phyloP scores from a whole-genome alignment of 2,329 filamentous ascomycete genomes.

The Neophaeococcomyces mojaviensis region DNA sequence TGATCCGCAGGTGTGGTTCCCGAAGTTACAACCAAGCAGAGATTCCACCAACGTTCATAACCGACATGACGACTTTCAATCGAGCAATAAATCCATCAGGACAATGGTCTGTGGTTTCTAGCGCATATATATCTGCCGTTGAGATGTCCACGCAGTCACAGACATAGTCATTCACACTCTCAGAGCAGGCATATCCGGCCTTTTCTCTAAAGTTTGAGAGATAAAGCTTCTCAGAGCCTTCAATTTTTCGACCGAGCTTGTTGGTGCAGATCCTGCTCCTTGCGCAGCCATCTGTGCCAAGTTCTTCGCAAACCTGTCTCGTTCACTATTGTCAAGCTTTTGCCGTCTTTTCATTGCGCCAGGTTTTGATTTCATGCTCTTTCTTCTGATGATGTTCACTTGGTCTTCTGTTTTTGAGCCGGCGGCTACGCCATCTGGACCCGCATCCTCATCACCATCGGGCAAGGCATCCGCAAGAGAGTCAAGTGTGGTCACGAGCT shows the following conservation, averaged over 20 bases:
- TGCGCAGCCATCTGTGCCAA: constrained; percentile 61
- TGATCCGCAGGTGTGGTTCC: too few species aligned
- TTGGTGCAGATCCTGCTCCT: constrained; percentile 23
- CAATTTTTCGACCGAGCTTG: constrained; percentile 53
- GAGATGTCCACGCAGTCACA: too few species aligned
- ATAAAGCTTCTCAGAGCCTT: constrained; percentile 78
- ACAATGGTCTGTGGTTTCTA: too few species aligned
- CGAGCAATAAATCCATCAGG: too few species aligned
- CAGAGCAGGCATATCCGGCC: constrained; percentile 8
- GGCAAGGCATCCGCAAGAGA: constrained; percentile 75
- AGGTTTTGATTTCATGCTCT: constrained; percentile 64
- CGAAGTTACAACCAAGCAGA: too few species aligned
- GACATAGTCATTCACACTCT: not conserved
- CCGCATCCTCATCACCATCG: constrained; percentile 45
- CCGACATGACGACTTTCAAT: too few species aligned
- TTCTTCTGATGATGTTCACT: constrained; percentile 64
- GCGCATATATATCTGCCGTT: too few species aligned
- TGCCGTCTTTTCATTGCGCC: constrained; percentile 81
- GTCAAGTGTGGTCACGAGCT: constrained; percentile 67
- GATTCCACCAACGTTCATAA: too few species aligned
- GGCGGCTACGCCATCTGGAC: constrained; percentile 37
- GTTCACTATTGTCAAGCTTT: constrained; percentile 69
- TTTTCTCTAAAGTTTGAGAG: constrained; percentile 80
- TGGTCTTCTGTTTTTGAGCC: constrained; percentile 28
- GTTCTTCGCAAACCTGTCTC: constrained; percentile 74